phyloP scores from a whole-genome alignment of 306 rosid species.

The Hippophae tibetana region DNA sequence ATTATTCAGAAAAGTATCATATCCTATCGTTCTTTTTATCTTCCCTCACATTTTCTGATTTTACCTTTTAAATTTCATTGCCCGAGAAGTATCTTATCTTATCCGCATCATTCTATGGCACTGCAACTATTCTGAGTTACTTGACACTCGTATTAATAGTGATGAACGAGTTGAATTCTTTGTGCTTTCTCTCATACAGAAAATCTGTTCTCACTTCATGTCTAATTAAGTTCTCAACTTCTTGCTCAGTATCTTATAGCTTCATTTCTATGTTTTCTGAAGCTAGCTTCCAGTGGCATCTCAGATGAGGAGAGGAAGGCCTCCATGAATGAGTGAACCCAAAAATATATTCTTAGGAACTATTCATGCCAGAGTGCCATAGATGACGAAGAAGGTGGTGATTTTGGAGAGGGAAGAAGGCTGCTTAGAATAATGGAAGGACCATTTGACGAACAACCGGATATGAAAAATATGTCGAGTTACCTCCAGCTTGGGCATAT shows the following conservation, averaged over 20 bases:
- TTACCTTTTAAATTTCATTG: too few relatives aligned
- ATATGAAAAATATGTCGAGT: constrained; percentile 94
- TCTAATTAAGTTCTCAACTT: too few relatives aligned
- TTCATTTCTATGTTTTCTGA: constrained; percentile 1
- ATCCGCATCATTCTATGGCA: too few relatives aligned
- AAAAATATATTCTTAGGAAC: constrained; percentile 72
- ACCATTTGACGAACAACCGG: constrained; percentile 91
- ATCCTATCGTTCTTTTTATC: too few relatives aligned
- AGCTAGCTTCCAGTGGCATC: constrained; percentile 67
- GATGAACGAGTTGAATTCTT: too few relatives aligned
- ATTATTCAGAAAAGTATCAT: too few relatives aligned
- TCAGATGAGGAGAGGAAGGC: constrained; percentile 76
- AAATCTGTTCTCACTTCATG: too few relatives aligned
- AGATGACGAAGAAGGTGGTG: constrained; percentile 91
- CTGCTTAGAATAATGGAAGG: constrained; percentile 75
- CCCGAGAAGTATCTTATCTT: too few relatives aligned
- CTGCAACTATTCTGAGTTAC: too few relatives aligned
- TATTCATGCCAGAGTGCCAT: constrained; percentile 94
- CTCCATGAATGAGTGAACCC: constrained; percentile 82
- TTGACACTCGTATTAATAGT: too few relatives aligned
- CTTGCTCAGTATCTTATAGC: not conserved
- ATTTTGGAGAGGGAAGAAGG: constrained; percentile 65
- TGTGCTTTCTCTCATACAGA: too few relatives aligned
- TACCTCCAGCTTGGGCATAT: constrained; percentile 99
- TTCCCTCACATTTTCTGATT: too few relatives aligned